Conservation (phyloP, 2,329 filamentous ascomycete genomes). For the Lecanoromycetidae sp. region DNA sequence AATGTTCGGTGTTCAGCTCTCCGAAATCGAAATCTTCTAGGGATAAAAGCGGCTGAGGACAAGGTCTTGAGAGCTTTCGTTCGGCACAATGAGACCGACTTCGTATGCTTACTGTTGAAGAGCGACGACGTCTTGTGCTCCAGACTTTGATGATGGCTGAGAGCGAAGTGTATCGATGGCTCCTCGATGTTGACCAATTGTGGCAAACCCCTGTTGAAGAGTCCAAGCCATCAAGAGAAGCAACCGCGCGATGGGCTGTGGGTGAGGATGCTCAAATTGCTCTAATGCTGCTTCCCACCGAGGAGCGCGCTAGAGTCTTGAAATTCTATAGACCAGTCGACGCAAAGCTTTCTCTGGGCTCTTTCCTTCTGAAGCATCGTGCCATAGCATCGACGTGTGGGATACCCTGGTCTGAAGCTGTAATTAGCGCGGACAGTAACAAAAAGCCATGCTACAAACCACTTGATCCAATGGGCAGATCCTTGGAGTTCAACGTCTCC, state of each 20-base stretch:
- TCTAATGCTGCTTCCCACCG: conserved; percentile 24
- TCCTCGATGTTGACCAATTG: conserved; percentile 13
- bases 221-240: background rate
- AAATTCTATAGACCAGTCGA: conserved; percentile 44
- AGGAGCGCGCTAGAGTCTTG: conserved; percentile 39
- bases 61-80: too few species aligned
- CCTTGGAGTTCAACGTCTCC: conserved; percentile 52
- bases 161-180: conserved; percentile 15
- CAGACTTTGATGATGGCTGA: background rate
- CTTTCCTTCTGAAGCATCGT: conserved; percentile 48
- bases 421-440: conserved; percentile 40
- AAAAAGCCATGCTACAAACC: conserved; percentile 43
- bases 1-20: too few species aligned
- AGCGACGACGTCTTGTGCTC: background rate
- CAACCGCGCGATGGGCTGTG: conserved; percentile 14
- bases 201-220: conserved; percentile 10
- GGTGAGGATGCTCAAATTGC: conserved; percentile 8
- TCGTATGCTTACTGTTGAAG: background rate
- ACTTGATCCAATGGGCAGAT: conserved; percentile 18
- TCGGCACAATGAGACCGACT: background rate
- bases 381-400: conserved; percentile 44
- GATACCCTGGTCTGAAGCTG: conserved; percentile 46
- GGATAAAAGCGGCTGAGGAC: too few species aligned
- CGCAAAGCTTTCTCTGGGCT: conserved; percentile 49
- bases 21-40: too few species aligned